Conservation (phyloP, 495 filamentous ascomycete species). For the Tuber calosporum region DNA sequence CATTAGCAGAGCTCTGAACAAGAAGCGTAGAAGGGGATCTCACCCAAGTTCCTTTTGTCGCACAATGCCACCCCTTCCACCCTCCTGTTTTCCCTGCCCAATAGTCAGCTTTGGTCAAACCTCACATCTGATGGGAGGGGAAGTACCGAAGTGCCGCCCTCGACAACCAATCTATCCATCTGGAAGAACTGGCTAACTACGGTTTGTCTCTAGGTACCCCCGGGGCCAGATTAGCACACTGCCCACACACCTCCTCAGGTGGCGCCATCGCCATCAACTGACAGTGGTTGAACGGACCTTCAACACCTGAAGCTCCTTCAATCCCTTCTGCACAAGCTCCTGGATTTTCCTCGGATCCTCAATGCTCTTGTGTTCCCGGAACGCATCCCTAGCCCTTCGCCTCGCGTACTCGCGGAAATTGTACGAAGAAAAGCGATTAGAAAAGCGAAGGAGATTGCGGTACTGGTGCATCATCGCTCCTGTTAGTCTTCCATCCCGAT, state of each 20-base stretch:
- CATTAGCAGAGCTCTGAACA: neutral
- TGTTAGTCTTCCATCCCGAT: neutral
- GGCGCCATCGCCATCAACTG: neutral
- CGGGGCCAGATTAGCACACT: constrained; percentile 14
- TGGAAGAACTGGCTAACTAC: constrained; percentile 92
- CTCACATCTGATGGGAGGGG: neutral
- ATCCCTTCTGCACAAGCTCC: constrained; percentile 77
- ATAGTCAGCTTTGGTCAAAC: constrained; percentile 10
- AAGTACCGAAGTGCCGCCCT: constrained; percentile 50
- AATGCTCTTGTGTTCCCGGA: constrained; percentile 65
- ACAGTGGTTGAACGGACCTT: constrained; percentile 55
- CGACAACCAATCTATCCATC: constrained; percentile 83
- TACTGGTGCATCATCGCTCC: constrained; percentile 52
- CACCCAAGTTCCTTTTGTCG: constrained; percentile 79
- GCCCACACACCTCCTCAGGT: neutral
- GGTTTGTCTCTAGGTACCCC: constrained; percentile 70
- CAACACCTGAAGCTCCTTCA: constrained; percentile 80
- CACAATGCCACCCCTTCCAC: constrained; percentile 60
- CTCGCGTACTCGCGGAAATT: constrained; percentile 97
- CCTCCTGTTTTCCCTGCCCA: constrained; percentile 65
- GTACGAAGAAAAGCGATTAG: constrained; percentile 80
- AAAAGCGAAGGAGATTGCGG: constrained; percentile 81
- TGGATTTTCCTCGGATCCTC: constrained; percentile 70
- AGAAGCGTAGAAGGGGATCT: constrained; percentile 35
- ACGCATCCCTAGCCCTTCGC: constrained; percentile 78